These are phyloP conservation scores for Papiliotrema fonsecae DNA, from an alignment of 1,284 basidiomycete genomes.

Conservation along the genomic window DNA sequence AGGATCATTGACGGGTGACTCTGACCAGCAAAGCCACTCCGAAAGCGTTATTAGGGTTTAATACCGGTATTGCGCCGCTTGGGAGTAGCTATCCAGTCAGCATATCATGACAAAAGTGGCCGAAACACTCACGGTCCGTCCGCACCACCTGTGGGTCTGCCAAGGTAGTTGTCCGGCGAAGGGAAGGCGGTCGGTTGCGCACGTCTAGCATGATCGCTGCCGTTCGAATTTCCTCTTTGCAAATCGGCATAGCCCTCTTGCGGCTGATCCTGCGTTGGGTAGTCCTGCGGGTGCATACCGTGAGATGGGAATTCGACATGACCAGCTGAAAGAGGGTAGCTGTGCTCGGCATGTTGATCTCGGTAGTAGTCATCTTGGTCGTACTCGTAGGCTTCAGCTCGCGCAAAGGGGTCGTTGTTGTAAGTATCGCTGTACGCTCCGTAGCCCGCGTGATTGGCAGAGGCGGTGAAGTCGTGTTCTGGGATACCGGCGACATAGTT, in stretches of 20 bases:
- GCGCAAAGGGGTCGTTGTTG: constrained; percentile 25
- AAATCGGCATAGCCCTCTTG: constrained; percentile 36
- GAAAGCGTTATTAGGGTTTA: too few relatives aligned
- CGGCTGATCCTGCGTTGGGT: constrained; percentile 28
- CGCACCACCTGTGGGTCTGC: constrained; percentile 37
- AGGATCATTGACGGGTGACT: too few relatives aligned
- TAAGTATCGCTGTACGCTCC: constrained; percentile 20
- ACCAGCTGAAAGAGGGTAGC: constrained; percentile 9
- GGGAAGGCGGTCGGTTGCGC: constrained; percentile 23
- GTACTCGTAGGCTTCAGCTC: constrained; percentile 31
- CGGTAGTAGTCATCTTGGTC: constrained; percentile 10
- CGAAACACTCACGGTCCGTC: constrained; percentile 34
- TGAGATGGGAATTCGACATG: constrained; percentile 6
- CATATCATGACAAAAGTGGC: neutral
- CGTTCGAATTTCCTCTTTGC: constrained; percentile 32
- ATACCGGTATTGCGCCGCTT: constrained; percentile 36
- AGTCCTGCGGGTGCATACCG: constrained; percentile 13
- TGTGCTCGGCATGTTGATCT: constrained; percentile 7
- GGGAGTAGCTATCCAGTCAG: constrained; percentile 29
- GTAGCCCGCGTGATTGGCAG: constrained; percentile 47
- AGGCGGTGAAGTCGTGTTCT: constrained; percentile 73
- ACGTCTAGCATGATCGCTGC: constrained; percentile 17
- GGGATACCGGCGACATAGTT: constrained; percentile 34
- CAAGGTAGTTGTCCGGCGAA: constrained; percentile 23
- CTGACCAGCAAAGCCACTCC: too few relatives aligned